Conservation (phyloP, 2,329 filamentous ascomycete genomes). For the Scedosporium aurantiacum region DNA sequence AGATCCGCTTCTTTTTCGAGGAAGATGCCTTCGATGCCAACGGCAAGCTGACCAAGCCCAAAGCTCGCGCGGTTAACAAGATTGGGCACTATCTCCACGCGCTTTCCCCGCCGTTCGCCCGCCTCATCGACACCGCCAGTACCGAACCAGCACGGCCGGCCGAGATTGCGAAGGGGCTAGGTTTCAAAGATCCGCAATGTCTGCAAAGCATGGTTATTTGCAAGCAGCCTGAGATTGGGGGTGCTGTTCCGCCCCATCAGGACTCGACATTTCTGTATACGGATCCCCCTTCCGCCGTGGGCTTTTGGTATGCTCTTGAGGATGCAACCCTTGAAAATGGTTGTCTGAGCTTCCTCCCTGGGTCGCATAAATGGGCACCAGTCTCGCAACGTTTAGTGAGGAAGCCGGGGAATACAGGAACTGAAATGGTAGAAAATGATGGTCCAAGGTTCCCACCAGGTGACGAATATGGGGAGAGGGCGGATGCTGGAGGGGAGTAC, state of each 20-base stretch:
- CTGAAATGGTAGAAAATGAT: slow-evolving; percentile 60
- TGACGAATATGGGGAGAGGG: slow-evolving; percentile 32
- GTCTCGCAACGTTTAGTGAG: slow-evolving; percentile 68
- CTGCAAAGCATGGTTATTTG: slow-evolving; percentile 97
- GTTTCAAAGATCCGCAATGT: slow-evolving; percentile 63
- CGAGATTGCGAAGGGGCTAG: slow-evolving; percentile 58
- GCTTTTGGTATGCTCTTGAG: slow-evolving; percentile 96
- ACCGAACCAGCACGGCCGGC: slow-evolving; percentile 38
- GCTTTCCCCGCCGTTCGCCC: slow-evolving; percentile 55
- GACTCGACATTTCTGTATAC: slow-evolving; percentile 92
- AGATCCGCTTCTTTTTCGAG: slow-evolving; percentile 95
- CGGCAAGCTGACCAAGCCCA: slow-evolving; percentile 63
- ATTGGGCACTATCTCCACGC: slow-evolving; percentile 70
- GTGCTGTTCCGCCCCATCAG: slow-evolving; percentile 81
- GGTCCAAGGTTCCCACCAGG: slow-evolving; percentile 52
- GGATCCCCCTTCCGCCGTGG: slow-evolving; percentile 74
- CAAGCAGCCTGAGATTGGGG: slow-evolving; percentile 95
- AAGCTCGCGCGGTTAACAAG: slow-evolving; percentile 79
- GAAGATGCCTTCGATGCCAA: slow-evolving; percentile 69
- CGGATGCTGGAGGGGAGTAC: slow-evolving; percentile 42
- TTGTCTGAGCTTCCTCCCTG: slow-evolving; percentile 75
- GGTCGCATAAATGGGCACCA: slow-evolving; percentile 65
- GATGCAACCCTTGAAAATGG: slow-evolving; percentile 81
- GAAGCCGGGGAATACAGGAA: slow-evolving; percentile 40
- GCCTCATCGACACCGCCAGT: slow-evolving; percentile 31